Evolutionary conservation across 2,329 filamentous ascomycete genomes (phyloP), one percentile per base, ranked within the genome.

Genomic region (Davidsoniella eucalypti): DNA sequence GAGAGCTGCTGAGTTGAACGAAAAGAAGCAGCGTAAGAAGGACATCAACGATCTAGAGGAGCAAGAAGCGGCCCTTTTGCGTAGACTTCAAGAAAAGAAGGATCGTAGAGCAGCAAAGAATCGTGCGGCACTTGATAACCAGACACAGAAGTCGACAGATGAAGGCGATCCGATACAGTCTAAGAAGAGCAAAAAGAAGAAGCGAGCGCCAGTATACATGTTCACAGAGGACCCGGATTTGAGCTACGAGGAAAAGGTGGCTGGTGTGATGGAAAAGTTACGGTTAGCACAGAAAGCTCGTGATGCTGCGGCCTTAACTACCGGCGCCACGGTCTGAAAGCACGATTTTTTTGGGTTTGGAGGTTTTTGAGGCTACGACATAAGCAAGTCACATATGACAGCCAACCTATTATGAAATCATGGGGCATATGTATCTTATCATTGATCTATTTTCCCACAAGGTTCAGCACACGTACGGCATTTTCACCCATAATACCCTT

Each of bases 401-500:
- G 7, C 43, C 29, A 14, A 44, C 26, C 17, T 42, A 36, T 40
- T 16, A 26, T 29, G 33, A 16, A 36, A 39, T 40, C 23, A 7
- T 44, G 21, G 4, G 3, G 14, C 29, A 46, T 41, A 23, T 14
- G 33, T 44, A 26, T 21, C 25, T 33, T 50, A 38, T 46, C 39
- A 36, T 40, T 33, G 7, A 37, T 44, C 26, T 54, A 51, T 40
- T 49, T 43, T 5, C 52, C 52, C 16, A 44, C 45, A 44, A 54
- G 38, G n/a, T 38, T 50, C 54, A 82, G 60, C 44, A 78, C 67
- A 14, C 68, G 64, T 14, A 74, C 63, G 3, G 78, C 78, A 57
- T 82, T 82, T 2, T 65, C 67, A 5, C 78, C 77, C 64, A 82
- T 69, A 8, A 80, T 71, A 17, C 65, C 71, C n/a, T 67, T 63